These are phyloP conservation scores for Thelonectria discophora DNA, from an alignment of 2,329 filamentous ascomycete genomes.

Conservation along the genomic window DNA sequence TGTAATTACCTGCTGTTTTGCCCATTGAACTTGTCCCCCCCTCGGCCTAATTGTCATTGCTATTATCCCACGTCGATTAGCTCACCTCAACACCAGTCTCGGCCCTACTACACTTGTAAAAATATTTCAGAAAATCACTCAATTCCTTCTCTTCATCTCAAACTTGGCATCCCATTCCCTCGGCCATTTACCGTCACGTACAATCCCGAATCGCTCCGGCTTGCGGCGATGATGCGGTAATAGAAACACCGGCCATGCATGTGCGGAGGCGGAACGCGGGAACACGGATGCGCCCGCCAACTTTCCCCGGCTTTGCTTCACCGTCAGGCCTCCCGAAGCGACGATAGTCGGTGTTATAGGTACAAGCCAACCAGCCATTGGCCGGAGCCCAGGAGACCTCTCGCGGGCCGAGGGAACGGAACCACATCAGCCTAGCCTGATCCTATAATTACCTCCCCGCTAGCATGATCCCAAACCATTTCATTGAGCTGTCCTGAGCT, in stretches of 20 bases:
- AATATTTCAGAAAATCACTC: conserved; percentile 22
- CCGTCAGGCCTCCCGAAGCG: neutral
- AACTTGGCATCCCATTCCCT: neutral
- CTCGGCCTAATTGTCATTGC: conserved; percentile 4
- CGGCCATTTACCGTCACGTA: conserved; percentile 18
- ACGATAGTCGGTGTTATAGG: neutral
- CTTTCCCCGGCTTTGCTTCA: conserved; percentile 14
- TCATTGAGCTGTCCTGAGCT: neutral
- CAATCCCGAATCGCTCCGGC: conserved; percentile 23
- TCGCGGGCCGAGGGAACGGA: conserved; percentile 19
- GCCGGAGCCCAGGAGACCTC: conserved; percentile 10
- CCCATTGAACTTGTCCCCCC: neutral
- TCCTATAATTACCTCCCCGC: neutral
- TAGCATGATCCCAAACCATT: neutral
- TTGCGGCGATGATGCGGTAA: conserved; percentile 24
- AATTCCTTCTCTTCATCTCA: neutral
- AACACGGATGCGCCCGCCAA: conserved; percentile 14
- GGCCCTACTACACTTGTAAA: neutral
- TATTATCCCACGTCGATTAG: neutral
- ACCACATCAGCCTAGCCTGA: neutral
- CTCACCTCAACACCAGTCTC: neutral
- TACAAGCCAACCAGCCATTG: neutral
- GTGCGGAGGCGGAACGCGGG: conserved; percentile 17
- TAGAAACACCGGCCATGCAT: conserved; percentile 15
- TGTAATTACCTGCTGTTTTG: neutral